A percentile compares a stretch with the other conserved stretches of the same genome.
Conservation (phyloP, 768 basidiomycete species). For the Mycena sanguinolenta region DNA sequence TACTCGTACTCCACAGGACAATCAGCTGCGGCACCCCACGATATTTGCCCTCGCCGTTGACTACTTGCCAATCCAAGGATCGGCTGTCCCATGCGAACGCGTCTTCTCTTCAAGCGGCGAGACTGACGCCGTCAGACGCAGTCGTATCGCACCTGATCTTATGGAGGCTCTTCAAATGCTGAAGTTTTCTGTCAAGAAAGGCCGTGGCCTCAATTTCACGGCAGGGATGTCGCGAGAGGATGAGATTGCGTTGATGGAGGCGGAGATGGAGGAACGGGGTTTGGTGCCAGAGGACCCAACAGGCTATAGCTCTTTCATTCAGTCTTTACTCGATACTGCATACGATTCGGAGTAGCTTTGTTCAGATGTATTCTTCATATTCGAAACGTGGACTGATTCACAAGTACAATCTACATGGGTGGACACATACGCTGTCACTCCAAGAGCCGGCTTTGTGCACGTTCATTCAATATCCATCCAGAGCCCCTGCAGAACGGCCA, state of each 20-base stretch:
- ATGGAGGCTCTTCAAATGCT: constrained; percentile 9
- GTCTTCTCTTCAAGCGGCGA: constrained; percentile 49
- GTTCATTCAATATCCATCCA: no score
- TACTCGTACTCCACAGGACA: not conserved
- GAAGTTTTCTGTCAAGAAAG: constrained; percentile 45
- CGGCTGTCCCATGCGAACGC: constrained; percentile 48
- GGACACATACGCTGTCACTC: no score
- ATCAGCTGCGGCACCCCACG: constrained; percentile 23
- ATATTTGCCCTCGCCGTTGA: constrained; percentile 11
- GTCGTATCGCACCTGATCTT: not conserved
- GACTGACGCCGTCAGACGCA: constrained; percentile 40
- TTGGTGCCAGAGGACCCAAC: not conserved
- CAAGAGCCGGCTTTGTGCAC: no score
- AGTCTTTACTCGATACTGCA: not conserved
- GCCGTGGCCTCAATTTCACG: constrained; percentile 43
- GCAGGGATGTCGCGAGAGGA: constrained; percentile 36
- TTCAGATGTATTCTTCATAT: not conserved
- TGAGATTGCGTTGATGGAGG: constrained; percentile 7
- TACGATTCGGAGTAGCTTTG: not conserved
- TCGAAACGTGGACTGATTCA: no score
- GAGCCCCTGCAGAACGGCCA: no score
- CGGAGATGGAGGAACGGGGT: not conserved
- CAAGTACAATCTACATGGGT: no score
- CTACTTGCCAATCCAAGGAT: constrained; percentile 32
- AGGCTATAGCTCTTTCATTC: not conserved